Base-by-base conservation (phyloP, 2,329 filamentous ascomycete genomes). In the Xylariomycetidae sp. region DNA sequence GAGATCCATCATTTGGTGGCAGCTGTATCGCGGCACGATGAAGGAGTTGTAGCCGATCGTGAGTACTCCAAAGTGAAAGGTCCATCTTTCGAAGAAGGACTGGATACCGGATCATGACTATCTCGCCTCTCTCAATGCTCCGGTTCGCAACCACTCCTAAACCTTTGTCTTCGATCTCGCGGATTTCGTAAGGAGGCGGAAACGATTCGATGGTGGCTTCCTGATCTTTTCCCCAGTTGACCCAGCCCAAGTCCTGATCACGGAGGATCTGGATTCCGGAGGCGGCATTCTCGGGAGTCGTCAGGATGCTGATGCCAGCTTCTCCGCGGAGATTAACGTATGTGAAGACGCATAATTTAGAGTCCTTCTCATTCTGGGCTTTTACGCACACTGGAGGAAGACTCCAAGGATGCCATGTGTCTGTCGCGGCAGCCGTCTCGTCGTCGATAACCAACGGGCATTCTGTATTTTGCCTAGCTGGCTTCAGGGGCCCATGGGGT, bases 61-160 rank as follows among this genome's bases (percentile, higher is more conserved):
- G 34, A 15, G 38, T 23, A 27, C 28, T 49, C 44, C 23, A 49
- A 15, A 12, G 46, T 34, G 22, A 45, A 30, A 14, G 44, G 40
- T 56, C 54, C 30, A 50, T 39, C 14, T 53, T 36, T 13, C 54
- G 37, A 17, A 52, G 12, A 4, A 62, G 29, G 9, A 45, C 46
- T 2, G 59, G 57, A 10, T 52, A 39, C 18, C 52, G 45, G 3
- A 49, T 43, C 51, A 61, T 50, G 16, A 61, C 36, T 4, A 58
- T 45, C 30, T 57, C 53, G 8, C 54, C 58, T 27, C 47, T 45
- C 4, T 27, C 34, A 29, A 63, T 59, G 9, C 37, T 42, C n/a
- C 47, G 45, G 10, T 43, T 49, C 2, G 57, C 59, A 10, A 61
- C 27, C 3, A 56, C 51, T 7, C 59, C 59, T 10, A 50, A 38